A percentile compares a stretch with the other conserved stretches of the same genome.
Conservation (phyloP, 805 yeast species). For the Candida nonsorbophila region DNA sequence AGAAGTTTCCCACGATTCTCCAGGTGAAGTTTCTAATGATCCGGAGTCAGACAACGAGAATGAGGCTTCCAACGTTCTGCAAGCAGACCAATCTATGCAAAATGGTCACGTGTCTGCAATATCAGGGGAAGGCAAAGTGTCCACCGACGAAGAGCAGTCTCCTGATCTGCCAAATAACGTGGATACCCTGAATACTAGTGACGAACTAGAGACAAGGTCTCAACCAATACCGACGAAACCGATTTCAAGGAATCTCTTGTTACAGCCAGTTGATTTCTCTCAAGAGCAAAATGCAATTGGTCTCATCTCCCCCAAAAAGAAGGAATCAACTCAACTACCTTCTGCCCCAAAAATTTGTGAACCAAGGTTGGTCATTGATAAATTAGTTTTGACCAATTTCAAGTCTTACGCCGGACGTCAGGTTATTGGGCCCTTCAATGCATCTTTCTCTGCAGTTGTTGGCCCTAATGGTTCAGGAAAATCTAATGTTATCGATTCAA, state of each 20-base stretch:
- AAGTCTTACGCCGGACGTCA: conserved; percentile 95
- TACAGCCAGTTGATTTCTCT: too few relatives aligned
- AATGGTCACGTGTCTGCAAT: background rate
- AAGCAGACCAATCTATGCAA: background rate
- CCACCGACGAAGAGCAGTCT: too few relatives aligned
- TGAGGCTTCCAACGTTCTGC: background rate
- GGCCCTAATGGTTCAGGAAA: conserved; percentile 99
- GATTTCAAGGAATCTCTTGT: too few relatives aligned
- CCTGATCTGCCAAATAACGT: conserved; percentile 6
- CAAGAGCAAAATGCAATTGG: too few relatives aligned
- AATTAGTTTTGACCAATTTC: conserved; percentile 74
- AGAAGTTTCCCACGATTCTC: background rate
- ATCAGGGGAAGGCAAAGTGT: background rate
- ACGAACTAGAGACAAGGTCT: too few relatives aligned
- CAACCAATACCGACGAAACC: conserved; percentile 1
- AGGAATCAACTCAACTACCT: conserved; percentile 6
- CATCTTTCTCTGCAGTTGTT: conserved; percentile 93
- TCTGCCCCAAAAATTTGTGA: too few relatives aligned
- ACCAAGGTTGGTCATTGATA: conserved; percentile 69
- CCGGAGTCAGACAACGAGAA: too few relatives aligned
- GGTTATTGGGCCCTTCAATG: conserved; percentile 88
- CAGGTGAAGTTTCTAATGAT: background rate
- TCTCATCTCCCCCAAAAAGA: conserved; percentile 1
- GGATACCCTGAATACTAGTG: conserved; percentile 11
- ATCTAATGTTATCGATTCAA: conserved; percentile 94